Percentiles rank a stretch among this genome's conserved stretches.
phyloP scores from a whole-genome alignment of 495 filamentous ascomycete species.

The Xylaria sp. region DNA sequence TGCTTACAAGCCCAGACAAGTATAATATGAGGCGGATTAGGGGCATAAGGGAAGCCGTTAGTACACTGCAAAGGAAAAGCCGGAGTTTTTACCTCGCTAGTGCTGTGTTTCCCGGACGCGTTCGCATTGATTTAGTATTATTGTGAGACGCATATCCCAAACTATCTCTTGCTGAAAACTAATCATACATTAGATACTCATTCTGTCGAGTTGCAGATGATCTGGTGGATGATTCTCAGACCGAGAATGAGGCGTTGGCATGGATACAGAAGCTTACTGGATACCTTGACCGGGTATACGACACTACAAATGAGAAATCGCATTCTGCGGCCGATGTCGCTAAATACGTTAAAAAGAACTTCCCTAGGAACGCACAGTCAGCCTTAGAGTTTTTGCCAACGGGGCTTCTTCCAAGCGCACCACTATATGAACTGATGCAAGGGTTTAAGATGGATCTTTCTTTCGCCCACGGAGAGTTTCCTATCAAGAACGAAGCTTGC shows the following conservation, averaged over 20 bases:
- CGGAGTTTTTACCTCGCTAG: slow-evolving; percentile 74
- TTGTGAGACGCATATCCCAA: slow-evolving; percentile 46
- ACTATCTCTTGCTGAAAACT: slow-evolving; percentile 26
- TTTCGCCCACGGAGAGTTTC: slow-evolving; percentile 54
- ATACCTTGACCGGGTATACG: slow-evolving; percentile 56
- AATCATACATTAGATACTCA: slow-evolving; percentile 58
- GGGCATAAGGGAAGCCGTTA: slow-evolving; percentile 62
- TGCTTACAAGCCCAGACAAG: slow-evolving; percentile 47
- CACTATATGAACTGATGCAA: slow-evolving; percentile 63
- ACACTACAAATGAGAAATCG: slow-evolving; percentile 6
- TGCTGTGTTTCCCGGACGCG: slow-evolving; percentile 64
- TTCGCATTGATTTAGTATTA: slow-evolving; percentile 70
- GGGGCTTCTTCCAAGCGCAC: slow-evolving; percentile 55
- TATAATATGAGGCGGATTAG: slow-evolving; percentile 61
- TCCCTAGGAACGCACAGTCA: slow-evolving; percentile 54
- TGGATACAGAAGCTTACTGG: slow-evolving; percentile 60
- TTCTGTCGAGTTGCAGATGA: slow-evolving; percentile 77
- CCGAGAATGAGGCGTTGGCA: slow-evolving; percentile 49
- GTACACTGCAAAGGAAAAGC: slow-evolving; percentile 62
- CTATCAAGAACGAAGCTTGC: slow-evolving; percentile 61
- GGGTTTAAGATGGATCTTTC: slow-evolving; percentile 69
- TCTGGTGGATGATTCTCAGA: slow-evolving; percentile 64
- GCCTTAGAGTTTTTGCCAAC: slow-evolving; percentile 63
- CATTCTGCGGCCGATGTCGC: slow-evolving; percentile 30
- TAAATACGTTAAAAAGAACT: slow-evolving; percentile 48